A percentile compares a stretch with the other conserved stretches of the same genome.
phyloP scores from a whole-genome alignment of 768 basidiomycete species.

The Macrolepiota fuliginosa region DNA sequence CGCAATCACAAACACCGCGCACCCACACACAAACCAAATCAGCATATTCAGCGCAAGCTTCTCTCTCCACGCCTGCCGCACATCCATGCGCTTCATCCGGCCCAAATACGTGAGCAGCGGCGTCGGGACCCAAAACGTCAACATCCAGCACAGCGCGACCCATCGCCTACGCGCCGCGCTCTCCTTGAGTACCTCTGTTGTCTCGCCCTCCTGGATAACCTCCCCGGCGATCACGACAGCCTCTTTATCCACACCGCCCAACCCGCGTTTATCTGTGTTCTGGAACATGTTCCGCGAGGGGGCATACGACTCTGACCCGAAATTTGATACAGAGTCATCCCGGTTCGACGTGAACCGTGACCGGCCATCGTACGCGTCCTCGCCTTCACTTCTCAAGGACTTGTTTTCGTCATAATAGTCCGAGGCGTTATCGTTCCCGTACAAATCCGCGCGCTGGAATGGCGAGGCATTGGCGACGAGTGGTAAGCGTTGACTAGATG shows the following conservation, averaged over 20 bases:
- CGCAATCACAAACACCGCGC: constrained; percentile 90
- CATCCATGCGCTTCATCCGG: constrained; percentile 91
- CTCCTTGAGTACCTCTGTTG: constrained; percentile 84
- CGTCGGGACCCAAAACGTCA: constrained; percentile 92
- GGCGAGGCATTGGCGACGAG: constrained; percentile 82
- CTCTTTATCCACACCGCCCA: constrained; percentile 66
- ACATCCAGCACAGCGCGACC: constrained; percentile 82
- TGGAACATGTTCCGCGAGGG: constrained; percentile 97
- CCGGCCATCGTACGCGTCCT: constrained; percentile 56
- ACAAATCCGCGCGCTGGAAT: constrained; percentile 73
- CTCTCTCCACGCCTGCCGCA: constrained; percentile 96
- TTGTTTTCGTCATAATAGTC: constrained; percentile 63
- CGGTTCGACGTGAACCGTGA: constrained; percentile 76
- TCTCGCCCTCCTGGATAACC: constrained; percentile 78
- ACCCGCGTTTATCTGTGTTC: constrained; percentile 67
- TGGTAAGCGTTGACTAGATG: constrained; percentile 74
- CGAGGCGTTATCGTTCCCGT: constrained; percentile 51
- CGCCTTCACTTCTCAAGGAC: constrained; percentile 69
- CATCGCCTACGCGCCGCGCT: constrained; percentile 78
- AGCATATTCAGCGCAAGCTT: constrained; percentile 93
- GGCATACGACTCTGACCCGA: constrained; percentile 91
- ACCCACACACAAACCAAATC: constrained; percentile 93
- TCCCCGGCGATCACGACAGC: constrained; percentile 65
- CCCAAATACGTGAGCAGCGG: constrained; percentile 68
- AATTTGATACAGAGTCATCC: constrained; percentile 76